Evolutionary conservation across 305 asterid species (phyloP).

Genomic region (Fraxinus nigra): DNA sequence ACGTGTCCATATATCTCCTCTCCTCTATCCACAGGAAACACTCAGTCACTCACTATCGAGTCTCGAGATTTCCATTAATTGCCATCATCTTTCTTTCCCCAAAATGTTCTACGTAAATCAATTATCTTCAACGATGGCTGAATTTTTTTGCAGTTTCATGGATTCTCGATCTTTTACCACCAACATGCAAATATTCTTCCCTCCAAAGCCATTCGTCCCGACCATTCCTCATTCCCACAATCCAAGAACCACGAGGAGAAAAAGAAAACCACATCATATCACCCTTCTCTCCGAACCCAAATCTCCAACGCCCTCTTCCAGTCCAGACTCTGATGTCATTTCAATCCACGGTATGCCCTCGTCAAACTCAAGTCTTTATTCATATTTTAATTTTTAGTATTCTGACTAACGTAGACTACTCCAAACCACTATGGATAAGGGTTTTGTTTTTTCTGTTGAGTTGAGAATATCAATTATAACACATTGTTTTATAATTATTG

Average conservation of each 20-base stretch:
- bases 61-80: neutral
- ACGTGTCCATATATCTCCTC: neutral
- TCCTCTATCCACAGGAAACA: neutral
- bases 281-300: constrained; percentile 34
- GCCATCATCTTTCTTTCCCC: constrained; percentile 13
- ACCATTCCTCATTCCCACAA: constrained; percentile 12
- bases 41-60: neutral
- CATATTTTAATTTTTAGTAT: neutral
- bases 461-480: neutral
- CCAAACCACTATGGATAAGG: neutral
- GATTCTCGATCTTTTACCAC: constrained; percentile 31
- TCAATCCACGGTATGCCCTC: constrained; percentile 57
- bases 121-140: constrained; percentile 43
- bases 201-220: constrained; percentile 23
- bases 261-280: constrained; percentile 34
- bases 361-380: neutral
- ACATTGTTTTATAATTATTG: neutral
- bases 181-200: constrained; percentile 23
- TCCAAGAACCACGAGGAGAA: constrained; percentile 27
- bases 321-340: constrained; percentile 41
- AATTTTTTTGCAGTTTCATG: constrained; percentile 36
- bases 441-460: neutral
- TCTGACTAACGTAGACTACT: neutral
- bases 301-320: constrained; percentile 26
- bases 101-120: neutral